Evolutionary conservation across 768 basidiomycete genomes (phyloP).

Genomic region (Panellus pusillus): DNA sequence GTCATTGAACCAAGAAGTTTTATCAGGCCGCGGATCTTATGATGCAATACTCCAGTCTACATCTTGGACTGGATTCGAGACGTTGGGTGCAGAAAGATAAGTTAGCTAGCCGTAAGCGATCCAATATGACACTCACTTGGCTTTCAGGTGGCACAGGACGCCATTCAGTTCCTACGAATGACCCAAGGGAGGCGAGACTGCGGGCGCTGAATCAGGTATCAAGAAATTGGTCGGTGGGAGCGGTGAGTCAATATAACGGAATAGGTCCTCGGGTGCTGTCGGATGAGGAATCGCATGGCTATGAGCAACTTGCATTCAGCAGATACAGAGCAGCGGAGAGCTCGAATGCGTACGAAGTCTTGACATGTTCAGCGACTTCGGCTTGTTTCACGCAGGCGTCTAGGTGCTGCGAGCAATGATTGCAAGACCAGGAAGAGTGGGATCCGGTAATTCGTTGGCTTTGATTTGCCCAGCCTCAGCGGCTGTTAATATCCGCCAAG

Average conservation of each 20-base stretch:
- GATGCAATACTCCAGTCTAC: too few relatives aligned
- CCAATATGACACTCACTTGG: too few relatives aligned
- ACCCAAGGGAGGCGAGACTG: neutral
- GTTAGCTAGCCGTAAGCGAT: too few relatives aligned
- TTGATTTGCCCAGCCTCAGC: neutral
- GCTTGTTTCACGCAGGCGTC: constrained; percentile 3
- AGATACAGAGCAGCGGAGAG: neutral
- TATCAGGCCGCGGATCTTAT: too few relatives aligned
- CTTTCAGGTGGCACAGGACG: too few relatives aligned
- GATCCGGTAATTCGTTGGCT: neutral
- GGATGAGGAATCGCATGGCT: constrained; percentile 10
- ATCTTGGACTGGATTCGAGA: too few relatives aligned
- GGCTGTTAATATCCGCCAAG: neutral
- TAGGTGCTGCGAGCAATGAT: constrained; percentile 9
- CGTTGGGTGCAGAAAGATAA: too few relatives aligned
- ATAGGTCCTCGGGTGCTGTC: neutral
- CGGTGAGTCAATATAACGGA: constrained; percentile 1
- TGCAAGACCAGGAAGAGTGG: constrained; percentile 16
- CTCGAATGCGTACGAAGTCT: constrained; percentile 6
- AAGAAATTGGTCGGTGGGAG: neutral
- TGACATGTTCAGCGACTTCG: constrained; percentile 8
- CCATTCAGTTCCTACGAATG: too few relatives aligned
- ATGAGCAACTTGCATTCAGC: neutral
- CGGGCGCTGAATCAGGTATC: too few relatives aligned
- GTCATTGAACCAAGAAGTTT: too few relatives aligned